Evolutionary conservation across 2,329 filamentous ascomycete genomes (phyloP).

Genomic region (Seiridium unicorne): DNA sequence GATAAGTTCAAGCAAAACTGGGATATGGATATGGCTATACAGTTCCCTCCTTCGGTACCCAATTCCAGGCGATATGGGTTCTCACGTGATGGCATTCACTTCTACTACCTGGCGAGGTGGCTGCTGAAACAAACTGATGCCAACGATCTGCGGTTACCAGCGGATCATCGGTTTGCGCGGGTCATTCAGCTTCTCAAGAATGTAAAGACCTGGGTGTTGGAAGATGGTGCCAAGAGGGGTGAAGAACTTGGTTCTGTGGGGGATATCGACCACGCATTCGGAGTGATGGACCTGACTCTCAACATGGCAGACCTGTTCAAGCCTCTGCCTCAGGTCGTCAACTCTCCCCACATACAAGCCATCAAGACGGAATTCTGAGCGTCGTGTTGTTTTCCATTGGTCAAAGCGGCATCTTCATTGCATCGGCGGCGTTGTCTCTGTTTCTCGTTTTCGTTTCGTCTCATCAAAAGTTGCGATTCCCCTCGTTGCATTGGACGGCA

Average conservation of each 20-base stretch:
- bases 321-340: slow-evolving; percentile 49
- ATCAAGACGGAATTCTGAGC: slow-evolving; percentile 38
- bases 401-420: slow-evolving; percentile 10
- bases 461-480: slow-evolving; percentile 27
- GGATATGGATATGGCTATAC: slow-evolving; percentile 67
- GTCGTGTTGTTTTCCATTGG: slow-evolving; percentile 13
- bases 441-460: slow-evolving; percentile 20
- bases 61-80: slow-evolving; percentile 64
- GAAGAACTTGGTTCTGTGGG: slow-evolving; percentile 68
- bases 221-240: slow-evolving; percentile 63
- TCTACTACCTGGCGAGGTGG: slow-evolving; percentile 69
- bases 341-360: slow-evolving; percentile 38
- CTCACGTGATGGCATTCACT: slow-evolving; percentile 69
- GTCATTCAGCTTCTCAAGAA: slow-evolving; percentile 61
- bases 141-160: slow-evolving; percentile 50
- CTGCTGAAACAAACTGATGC: slow-evolving; percentile 58
- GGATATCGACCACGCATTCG: slow-evolving; percentile 67
- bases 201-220: slow-evolving; percentile 58
- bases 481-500: slow-evolving; percentile 27
- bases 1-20: slow-evolving; percentile 72
- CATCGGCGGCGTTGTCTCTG: slow-evolving; percentile 26
- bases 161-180: slow-evolving; percentile 60
- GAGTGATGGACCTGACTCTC: slow-evolving; percentile 61
- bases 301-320: slow-evolving; percentile 72
- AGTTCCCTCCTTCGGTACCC: slow-evolving; percentile 60